Conservation (phyloP, 2,329 filamentous ascomycete species). For the Alternaria hordeiaustralica region DNA sequence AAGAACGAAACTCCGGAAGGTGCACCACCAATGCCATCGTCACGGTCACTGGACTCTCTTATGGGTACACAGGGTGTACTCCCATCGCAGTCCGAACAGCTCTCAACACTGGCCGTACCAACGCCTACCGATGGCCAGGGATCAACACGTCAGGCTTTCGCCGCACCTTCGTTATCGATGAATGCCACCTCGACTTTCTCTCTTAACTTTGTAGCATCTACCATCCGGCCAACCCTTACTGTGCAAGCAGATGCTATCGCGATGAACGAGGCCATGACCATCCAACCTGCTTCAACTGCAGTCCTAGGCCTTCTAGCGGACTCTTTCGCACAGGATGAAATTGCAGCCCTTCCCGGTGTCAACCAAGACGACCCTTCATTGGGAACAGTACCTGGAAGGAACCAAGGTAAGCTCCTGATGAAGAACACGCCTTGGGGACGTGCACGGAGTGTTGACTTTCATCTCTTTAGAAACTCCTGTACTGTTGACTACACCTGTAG, state of each 20-base stretch:
- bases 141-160: neutral
- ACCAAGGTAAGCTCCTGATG: neutral
- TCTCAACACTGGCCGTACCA: neutral
- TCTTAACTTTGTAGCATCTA: neutral
- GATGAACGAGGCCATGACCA: neutral
- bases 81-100: neutral
- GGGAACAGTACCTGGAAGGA: neutral
- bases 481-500: neutral
- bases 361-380: slow-evolving; percentile 7
- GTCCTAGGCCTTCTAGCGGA: neutral
- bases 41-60: neutral
- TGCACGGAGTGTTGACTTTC: neutral
- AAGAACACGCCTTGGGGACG: neutral
- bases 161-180: neutral
- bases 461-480: neutral
- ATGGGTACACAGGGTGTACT: neutral
- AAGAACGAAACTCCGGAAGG: neutral
- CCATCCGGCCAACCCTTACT: neutral
- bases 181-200: neutral
- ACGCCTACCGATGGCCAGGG: neutral
- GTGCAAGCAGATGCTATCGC: neutral
- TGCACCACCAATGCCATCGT: neutral
- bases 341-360: slow-evolving; percentile 7
- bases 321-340: neutral
- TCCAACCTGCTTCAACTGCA: neutral